phyloP scores from a whole-genome alignment of 257 asterid species.

The Primulina huaijiensis region DNA sequence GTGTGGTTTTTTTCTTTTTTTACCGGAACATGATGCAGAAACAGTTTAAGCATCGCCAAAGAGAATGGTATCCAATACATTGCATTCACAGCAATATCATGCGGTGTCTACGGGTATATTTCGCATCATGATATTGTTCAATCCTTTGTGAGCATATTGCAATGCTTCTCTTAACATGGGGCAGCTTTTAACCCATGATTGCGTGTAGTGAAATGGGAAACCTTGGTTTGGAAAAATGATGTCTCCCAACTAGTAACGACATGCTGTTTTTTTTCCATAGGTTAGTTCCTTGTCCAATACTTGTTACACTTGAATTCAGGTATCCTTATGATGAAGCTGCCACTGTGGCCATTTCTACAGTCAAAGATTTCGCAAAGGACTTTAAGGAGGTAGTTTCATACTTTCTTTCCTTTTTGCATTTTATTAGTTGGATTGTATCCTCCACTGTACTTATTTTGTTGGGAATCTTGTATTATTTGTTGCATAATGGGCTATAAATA shows the following conservation, averaged over 20 bases:
- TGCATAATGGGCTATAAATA: too few species aligned
- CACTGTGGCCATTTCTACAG: slow-evolving; percentile 72
- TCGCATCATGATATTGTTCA: slow-evolving; percentile 7
- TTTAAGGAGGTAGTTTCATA: slow-evolving; percentile 64
- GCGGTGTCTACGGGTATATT: slow-evolving; percentile 78
- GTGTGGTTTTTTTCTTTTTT: slow-evolving; percentile 16
- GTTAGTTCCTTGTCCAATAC: slow-evolving; percentile 9
- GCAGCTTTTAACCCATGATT: neutral
- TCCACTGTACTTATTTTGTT: slow-evolving; percentile 2
- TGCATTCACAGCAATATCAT: slow-evolving; percentile 94
- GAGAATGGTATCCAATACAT: slow-evolving; percentile 67
- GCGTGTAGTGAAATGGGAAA: neutral
- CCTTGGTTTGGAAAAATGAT: neutral
- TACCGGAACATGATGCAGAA: slow-evolving; percentile 49
- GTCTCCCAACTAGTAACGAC: neutral
- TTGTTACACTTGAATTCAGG: slow-evolving; percentile 38
- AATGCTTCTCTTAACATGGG: neutral
- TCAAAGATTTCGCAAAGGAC: slow-evolving; percentile 58
- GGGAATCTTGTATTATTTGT: neutral
- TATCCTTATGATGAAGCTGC: slow-evolving; percentile 96
- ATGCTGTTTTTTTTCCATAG: slow-evolving; percentile 15
- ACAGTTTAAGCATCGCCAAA: slow-evolving; percentile 71
- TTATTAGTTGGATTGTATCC: slow-evolving; percentile 12
- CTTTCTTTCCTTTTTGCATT: too few species aligned
- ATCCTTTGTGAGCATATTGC: neutral